Conservation (phyloP, 257 asterid genomes). For the Nicotiana paniculata region DNA sequence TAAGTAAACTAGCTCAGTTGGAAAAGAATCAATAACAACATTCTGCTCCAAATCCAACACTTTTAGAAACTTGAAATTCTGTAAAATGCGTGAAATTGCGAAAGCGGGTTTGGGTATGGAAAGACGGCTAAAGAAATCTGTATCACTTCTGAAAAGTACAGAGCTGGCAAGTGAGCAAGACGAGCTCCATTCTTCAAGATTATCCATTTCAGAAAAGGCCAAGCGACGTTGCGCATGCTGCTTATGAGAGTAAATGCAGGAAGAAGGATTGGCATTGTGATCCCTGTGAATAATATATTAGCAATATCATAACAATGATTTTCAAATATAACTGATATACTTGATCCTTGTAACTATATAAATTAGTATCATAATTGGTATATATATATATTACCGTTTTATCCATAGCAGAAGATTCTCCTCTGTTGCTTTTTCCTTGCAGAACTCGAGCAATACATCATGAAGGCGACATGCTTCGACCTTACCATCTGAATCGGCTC, state of each 20-base stretch:
- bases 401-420: background rate
- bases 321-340: no score
- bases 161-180: background rate
- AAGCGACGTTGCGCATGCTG: background rate
- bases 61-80: no score
- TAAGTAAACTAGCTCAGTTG: background rate
- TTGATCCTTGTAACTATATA: background rate
- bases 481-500: background rate
- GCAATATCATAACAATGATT: background rate
- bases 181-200: background rate
- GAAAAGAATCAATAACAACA: background rate
- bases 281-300: background rate
- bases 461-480: conserved; percentile 9
- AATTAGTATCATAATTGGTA: background rate
- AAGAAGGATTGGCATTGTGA: background rate
- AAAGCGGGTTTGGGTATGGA: background rate
- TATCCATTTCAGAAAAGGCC: background rate
- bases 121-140: no score
- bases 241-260: no score
- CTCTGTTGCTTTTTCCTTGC: background rate
- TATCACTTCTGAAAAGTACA: background rate
- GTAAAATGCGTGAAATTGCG: no score
- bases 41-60: background rate
- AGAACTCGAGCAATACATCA: conserved; percentile 16
- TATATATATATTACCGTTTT: background rate